phyloP scores from a whole-genome alignment of 2,329 filamentous ascomycete genomes.

The Trichoderma sp. region DNA sequence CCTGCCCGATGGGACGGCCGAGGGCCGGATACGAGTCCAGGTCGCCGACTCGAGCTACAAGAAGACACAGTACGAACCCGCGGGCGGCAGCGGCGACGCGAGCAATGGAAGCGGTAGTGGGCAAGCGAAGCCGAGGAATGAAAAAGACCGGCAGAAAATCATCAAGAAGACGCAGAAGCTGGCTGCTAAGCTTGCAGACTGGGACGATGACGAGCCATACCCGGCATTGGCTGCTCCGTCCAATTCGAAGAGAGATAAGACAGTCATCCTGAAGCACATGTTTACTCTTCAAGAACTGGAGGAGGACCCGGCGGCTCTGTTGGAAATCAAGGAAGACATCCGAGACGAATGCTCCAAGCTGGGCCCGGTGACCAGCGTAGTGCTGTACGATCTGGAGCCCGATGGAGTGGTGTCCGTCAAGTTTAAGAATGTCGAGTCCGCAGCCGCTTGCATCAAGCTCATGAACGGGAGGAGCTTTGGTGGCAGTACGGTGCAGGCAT shows the following conservation, averaged over 20 bases:
- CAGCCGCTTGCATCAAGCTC: constrained; percentile 68
- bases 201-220: constrained; percentile 84
- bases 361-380: constrained; percentile 86
- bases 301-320: constrained; percentile 76
- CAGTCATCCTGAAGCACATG: constrained; percentile 89
- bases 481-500: constrained; percentile 70
- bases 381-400: constrained; percentile 82
- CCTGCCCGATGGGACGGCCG: constrained; percentile 50
- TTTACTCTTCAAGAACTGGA: constrained; percentile 85
- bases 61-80: constrained; percentile 69
- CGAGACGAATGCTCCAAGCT: constrained; percentile 85
- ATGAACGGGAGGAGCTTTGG: constrained; percentile 84
- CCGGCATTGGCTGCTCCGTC: constrained; percentile 48
- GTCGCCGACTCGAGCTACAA: constrained; percentile 91
- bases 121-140: constrained; percentile 51
- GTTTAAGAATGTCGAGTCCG: constrained; percentile 72
- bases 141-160: constrained; percentile 81
- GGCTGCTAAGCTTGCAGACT: constrained; percentile 88
- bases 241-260: constrained; percentile 66
- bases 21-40: constrained; percentile 76
- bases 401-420: constrained; percentile 84
- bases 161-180: constrained; percentile 90
- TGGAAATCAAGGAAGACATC: constrained; percentile 95
- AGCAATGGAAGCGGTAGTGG: constrained; percentile 25
- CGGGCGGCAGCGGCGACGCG: constrained; percentile 31